Evolutionary conservation across 2,329 filamentous ascomycete species (phyloP).

Genomic region (Bipolaris bicolor): DNA sequence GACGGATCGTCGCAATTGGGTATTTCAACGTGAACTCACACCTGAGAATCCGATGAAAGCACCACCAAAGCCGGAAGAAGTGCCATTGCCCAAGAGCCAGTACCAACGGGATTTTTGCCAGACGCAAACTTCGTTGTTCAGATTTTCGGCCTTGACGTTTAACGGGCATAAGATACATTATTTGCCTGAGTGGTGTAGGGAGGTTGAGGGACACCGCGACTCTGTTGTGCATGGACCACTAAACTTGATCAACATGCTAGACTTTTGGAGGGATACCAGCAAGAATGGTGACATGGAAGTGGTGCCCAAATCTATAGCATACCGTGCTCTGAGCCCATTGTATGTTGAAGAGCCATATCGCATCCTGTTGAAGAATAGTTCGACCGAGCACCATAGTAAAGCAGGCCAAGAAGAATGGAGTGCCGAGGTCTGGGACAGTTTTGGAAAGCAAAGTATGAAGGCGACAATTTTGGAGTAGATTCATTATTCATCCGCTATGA

Average conservation of each 20-base stretch:
- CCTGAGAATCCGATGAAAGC: conserved; percentile 46
- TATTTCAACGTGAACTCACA: conserved; percentile 53
- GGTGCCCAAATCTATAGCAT: conserved; percentile 35
- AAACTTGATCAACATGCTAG: conserved; percentile 61
- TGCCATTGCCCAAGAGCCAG: conserved; percentile 25
- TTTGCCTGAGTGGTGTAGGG: conserved; percentile 71
- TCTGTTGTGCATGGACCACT: conserved; percentile 89
- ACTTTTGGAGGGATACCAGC: conserved; percentile 42
- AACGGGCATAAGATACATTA: conserved; percentile 94
- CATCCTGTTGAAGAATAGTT: conserved; percentile 26
- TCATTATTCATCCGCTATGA: not conserved
- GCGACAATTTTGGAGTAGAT: conserved; percentile 34
- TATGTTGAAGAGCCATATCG: conserved; percentile 43
- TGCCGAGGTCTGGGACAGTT: conserved; percentile 42
- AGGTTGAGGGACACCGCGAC: conserved; percentile 74
- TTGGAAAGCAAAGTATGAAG: conserved; percentile 42
- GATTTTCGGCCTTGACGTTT: conserved; percentile 89
- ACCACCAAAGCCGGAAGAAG: conserved; percentile 24
- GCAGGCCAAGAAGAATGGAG: conserved; percentile 19
- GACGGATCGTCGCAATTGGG: conserved; percentile 47
- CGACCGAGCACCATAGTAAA: not conserved
- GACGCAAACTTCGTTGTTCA: conserved; percentile 75
- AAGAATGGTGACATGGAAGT: conserved; percentile 20
- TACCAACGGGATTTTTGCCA: conserved; percentile 65
- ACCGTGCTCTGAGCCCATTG: conserved; percentile 42